Conservation (phyloP, 2,329 filamentous ascomycete genomes). For the Aspergillus melleus region DNA sequence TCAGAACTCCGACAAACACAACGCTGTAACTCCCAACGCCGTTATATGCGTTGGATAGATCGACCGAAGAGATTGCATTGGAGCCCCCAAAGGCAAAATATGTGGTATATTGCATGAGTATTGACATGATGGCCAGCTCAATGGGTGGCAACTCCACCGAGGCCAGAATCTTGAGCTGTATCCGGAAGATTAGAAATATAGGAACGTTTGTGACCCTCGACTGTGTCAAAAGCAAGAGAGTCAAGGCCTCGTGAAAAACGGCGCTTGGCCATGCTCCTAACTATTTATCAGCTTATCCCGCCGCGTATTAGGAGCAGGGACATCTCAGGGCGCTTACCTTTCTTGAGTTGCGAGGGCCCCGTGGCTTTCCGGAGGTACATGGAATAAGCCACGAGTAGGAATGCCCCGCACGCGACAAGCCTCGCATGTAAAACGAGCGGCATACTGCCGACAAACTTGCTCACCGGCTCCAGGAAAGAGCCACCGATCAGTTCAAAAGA, state of each 20-base stretch:
- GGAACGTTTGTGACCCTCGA: conserved; percentile 83
- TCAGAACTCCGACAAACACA: conserved; percentile 75
- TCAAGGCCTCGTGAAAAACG: conserved; percentile 64
- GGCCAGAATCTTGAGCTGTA: conserved; percentile 58
- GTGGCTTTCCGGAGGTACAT: conserved; percentile 18
- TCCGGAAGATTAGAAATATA: conserved; percentile 72
- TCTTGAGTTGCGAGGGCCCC: background rate
- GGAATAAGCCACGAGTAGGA: conserved; percentile 31
- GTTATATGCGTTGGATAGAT: conserved; percentile 93
- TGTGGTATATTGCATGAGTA: conserved; percentile 76
- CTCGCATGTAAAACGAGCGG: conserved; percentile 53
- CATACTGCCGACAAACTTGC: conserved; percentile 38
- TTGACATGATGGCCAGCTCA: conserved; percentile 67
- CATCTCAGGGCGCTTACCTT: conserved; percentile 17
- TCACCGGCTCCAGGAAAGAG: conserved; percentile 34
- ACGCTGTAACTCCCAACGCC: conserved; percentile 81
- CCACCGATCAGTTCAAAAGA: conserved; percentile 73
- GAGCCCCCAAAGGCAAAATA: conserved; percentile 92
- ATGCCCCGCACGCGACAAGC: conserved; percentile 51
- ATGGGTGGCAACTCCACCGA: conserved; percentile 42
- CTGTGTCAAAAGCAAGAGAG: conserved; percentile 81
- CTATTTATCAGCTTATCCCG: conserved; percentile 11
- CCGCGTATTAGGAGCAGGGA: background rate
- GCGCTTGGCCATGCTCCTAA: conserved; percentile 17
- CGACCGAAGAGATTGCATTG: conserved; percentile 94